phyloP scores from a whole-genome alignment of 305 asterid species.

The Rubia balearica region DNA sequence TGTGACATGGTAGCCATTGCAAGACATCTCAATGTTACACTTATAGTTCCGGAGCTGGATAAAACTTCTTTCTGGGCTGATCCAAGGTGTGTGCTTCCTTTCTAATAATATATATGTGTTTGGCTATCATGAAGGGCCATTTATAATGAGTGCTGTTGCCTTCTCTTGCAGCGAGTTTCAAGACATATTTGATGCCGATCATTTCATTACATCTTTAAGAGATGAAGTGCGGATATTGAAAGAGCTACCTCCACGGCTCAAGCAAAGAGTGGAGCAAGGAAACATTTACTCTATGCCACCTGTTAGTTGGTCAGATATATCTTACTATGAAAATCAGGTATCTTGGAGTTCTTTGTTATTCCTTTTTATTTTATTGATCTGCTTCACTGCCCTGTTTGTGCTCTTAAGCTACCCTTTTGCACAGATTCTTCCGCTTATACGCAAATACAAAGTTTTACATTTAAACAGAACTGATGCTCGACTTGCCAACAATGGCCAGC shows the following conservation, averaged over 20 bases:
- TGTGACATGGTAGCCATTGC: slow-evolving; percentile 98
- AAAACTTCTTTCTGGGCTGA: slow-evolving; percentile 95
- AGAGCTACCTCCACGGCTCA: slow-evolving; percentile 67
- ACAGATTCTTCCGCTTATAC: slow-evolving; percentile 84
- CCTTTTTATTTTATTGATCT: not conserved
- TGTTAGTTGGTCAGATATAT: slow-evolving; percentile 81
- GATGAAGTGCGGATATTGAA: slow-evolving; percentile 79
- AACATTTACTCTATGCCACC: slow-evolving; percentile 54
- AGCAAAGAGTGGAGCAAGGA: slow-evolving; percentile 58
- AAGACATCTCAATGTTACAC: slow-evolving; percentile 80
- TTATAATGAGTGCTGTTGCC: not conserved
- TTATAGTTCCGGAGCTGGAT: slow-evolving; percentile 88
- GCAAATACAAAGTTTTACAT: slow-evolving; percentile 69
- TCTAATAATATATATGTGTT: not conserved
- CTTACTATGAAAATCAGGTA: slow-evolving; percentile 73
- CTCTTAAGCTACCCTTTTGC: not conserved
- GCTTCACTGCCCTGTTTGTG: slow-evolving; percentile 1
- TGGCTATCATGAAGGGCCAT: not conserved
- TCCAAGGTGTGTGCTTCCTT: slow-evolving; percentile 53
- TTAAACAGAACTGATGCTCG: slow-evolving; percentile 80
- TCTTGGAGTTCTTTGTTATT: not conserved
- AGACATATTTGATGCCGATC: slow-evolving; percentile 75
- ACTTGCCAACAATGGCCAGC: slow-evolving; percentile 74
- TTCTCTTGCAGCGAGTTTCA: slow-evolving; percentile 58
- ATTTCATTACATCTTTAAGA: slow-evolving; percentile 74